phyloP scores from a whole-genome alignment of 208 protist genomes.

The Porcisia deanei region DNA sequence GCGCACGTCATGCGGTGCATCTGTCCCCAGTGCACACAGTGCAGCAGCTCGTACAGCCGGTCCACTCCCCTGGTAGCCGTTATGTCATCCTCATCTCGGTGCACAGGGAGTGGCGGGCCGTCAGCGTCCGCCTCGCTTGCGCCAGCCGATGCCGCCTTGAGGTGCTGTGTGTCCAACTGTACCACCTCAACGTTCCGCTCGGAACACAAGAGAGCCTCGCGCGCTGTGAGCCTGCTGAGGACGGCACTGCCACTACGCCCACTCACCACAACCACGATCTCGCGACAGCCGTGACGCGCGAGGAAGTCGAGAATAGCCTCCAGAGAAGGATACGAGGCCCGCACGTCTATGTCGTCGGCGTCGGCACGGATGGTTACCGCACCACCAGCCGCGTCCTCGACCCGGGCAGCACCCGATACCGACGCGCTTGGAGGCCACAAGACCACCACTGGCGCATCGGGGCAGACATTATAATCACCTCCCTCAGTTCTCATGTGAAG shows the following conservation, averaged over 20 bases:
- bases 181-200: constrained; percentile 49
- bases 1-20: constrained; percentile 6
- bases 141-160: not conserved
- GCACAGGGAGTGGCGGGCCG: constrained; percentile 7
- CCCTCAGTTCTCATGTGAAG: constrained; percentile 18
- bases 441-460: constrained; percentile 19
- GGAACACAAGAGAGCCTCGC: constrained; percentile 36
- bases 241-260: not conserved
- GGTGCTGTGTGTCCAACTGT: not conserved
- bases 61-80: constrained; percentile 35
- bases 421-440: constrained; percentile 22
- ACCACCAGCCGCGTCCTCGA: not conserved
- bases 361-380: not conserved
- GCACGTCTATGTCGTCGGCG: not conserved
- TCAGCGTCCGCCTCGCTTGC: not conserved
- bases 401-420: not conserved
- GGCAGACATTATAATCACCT: not conserved
- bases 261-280: constrained; percentile 23
- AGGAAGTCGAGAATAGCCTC: constrained; percentile 36
- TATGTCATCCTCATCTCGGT: constrained; percentile 24
- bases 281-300: not conserved
- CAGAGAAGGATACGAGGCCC: constrained; percentile 28
- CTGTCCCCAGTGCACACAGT: constrained; percentile 39
- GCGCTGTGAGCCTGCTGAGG: constrained; percentile 26
- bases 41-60: constrained; percentile 55